Conservation (phyloP, 306 rosid species). For the Glycine latifolia region DNA sequence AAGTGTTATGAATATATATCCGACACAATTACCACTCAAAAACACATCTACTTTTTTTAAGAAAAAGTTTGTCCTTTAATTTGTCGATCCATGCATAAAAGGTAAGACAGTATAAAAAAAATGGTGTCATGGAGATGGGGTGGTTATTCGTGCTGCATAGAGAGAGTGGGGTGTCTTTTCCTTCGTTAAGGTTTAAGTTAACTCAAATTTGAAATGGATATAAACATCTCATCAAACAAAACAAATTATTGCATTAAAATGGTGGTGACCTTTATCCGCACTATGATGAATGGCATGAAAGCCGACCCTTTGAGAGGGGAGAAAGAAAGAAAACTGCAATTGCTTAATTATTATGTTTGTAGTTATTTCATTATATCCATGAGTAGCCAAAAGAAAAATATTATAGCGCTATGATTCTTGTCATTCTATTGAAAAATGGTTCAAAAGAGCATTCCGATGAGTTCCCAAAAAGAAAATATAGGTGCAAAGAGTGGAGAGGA, state of each 20-base stretch:
- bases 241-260: slow-evolving; percentile 1
- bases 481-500: too few species aligned
- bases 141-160: neutral
- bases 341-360: neutral
- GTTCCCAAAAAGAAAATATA: too few species aligned
- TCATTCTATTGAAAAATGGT: too few species aligned
- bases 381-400: too few species aligned
- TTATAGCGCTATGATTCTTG: too few species aligned
- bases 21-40: neutral
- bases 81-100: too few species aligned
- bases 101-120: neutral
- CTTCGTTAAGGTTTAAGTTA: neutral
- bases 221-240: slow-evolving; percentile 31
- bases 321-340: neutral
- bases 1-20: neutral
- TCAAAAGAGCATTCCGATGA: too few species aligned
- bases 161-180: slow-evolving; percentile 42
- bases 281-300: slow-evolving; percentile 26
- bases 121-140: neutral
- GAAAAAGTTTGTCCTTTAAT: neutral
- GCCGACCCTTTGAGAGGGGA: neutral
- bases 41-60: neutral
- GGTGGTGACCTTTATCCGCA: slow-evolving; percentile 29
- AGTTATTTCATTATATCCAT: too few species aligned
- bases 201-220: slow-evolving; percentile 23